Evolutionary conservation across 345 rosid genomes (phyloP).

Genomic region (Physaria fendleri): DNA sequence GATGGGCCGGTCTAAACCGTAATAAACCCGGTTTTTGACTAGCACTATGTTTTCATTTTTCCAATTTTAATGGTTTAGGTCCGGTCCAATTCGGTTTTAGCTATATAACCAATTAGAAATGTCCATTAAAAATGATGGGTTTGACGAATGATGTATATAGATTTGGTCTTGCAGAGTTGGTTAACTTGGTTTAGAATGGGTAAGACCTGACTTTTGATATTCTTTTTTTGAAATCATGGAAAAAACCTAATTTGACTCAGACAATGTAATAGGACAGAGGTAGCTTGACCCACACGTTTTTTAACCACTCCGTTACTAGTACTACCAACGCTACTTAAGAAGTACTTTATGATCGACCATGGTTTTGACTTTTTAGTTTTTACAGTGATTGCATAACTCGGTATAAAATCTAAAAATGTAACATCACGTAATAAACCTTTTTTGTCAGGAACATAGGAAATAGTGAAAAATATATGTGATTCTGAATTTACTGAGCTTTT

Average conservation of each 20-base stretch:
- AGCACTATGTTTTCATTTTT: not conserved
- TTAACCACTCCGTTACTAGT: not conserved
- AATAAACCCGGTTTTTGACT: not conserved
- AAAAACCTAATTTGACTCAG: not conserved
- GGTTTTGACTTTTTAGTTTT: not conserved
- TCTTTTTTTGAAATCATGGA: not conserved
- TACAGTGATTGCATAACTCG: not conserved
- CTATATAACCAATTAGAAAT: not conserved
- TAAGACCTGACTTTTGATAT: not conserved
- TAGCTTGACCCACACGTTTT: not conserved
- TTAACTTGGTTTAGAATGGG: not conserved
- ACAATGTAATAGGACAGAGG: not conserved
- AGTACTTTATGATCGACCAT: not conserved
- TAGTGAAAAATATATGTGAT: not conserved
- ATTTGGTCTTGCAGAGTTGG: not conserved
- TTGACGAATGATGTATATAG: not conserved
- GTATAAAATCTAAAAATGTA: not conserved
- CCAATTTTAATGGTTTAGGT: not conserved
- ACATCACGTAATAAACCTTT: not conserved
- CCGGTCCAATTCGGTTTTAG: not conserved
- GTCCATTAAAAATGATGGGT: not conserved
- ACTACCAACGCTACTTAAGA: not conserved
- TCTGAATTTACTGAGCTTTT: not conserved
- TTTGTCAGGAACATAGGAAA: not conserved
- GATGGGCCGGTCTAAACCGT: not conserved